Base-by-base conservation (phyloP, 352 stramenopile species). In the Phytophthora citrophthora region DNA sequence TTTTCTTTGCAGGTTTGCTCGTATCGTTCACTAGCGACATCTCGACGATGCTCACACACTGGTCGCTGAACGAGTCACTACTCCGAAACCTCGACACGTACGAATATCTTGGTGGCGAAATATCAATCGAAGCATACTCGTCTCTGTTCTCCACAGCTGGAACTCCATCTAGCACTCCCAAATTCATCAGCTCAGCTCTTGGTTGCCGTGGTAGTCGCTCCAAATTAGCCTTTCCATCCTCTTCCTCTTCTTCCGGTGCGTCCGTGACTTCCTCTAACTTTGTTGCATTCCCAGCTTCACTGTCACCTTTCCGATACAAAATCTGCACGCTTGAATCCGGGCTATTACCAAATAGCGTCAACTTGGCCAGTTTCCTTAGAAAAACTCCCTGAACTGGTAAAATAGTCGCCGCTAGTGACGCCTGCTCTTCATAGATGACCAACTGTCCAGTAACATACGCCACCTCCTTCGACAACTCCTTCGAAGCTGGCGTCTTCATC, bases 281-380 rank as follows among this genome's bases (percentile, higher is more conserved):
- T 41, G 70, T 72, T 34, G 65, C 26, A 52, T 75, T 68, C 23
- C 38, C 31, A 16, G 3, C 15, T 4, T 50, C 34, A 1, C 39
- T 70, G 12, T 70, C 55, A 18, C 70, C 72, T 44, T 88, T 88
- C 7, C 77, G 72, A 69, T 93, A 96, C 54, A 91, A 64, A 39
- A 96, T 71, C 51, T 93, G 81, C 46, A 94, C 81, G 39, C 76
- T 91, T 36, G 83, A 83, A 60, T 94, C 88, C 5, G 85, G 85
- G 24, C 80, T 89, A 68, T 96, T 96, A 45, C 86, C 83, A 56
- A 93, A 94, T 4, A 96, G 70, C 55, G 84, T 93, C 41, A 96
- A 70, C 56, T 82, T 91, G 47, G 63, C 86, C 18, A 88, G 64
- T 31, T 83, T 84, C 1, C 86, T 66, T 11, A 96, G 61, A 55